These are phyloP conservation scores for Purshia tridentata DNA, from an alignment of 306 rosid species.

Conservation along the genomic window DNA sequence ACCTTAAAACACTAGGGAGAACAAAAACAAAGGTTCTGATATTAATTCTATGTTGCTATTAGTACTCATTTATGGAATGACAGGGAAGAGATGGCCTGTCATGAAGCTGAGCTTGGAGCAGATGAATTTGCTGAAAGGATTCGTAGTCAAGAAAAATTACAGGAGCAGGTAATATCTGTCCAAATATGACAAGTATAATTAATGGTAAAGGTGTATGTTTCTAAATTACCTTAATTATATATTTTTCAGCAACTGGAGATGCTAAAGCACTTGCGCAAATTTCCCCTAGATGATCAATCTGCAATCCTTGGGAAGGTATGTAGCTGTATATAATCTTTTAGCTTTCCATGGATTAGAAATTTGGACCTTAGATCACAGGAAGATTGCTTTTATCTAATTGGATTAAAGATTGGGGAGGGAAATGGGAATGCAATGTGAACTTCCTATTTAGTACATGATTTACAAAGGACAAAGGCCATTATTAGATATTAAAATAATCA, in stretches of 20 bases:
- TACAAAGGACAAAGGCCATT: neutral
- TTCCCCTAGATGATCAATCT: slow-evolving; percentile 70
- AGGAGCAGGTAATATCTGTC: slow-evolving; percentile 51
- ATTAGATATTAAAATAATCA: no score
- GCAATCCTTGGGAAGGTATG: slow-evolving; percentile 78
- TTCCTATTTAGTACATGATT: neutral
- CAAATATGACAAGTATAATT: neutral
- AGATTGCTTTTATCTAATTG: neutral
- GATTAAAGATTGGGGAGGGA: neutral
- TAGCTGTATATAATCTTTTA: neutral
- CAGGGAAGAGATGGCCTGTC: slow-evolving; percentile 90
- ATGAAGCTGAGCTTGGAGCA: slow-evolving; percentile 84
- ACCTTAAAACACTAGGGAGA: neutral
- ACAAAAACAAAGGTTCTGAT: neutral
- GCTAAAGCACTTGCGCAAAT: slow-evolving; percentile 73
- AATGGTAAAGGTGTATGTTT: slow-evolving; percentile 14
- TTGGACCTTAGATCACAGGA: neutral
- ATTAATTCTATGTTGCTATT: slow-evolving; percentile 1
- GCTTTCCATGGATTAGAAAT: neutral
- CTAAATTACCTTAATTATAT: slow-evolving; percentile 18
- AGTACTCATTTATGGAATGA: slow-evolving; percentile 25
- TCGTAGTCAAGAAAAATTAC: slow-evolving; percentile 45
- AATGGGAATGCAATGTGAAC: neutral
- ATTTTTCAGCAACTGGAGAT: slow-evolving; percentile 76
- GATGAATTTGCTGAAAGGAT: slow-evolving; percentile 66